Base-by-base conservation (phyloP, 106 monocot genomes). In the Platanthera zijinensis region DNA sequence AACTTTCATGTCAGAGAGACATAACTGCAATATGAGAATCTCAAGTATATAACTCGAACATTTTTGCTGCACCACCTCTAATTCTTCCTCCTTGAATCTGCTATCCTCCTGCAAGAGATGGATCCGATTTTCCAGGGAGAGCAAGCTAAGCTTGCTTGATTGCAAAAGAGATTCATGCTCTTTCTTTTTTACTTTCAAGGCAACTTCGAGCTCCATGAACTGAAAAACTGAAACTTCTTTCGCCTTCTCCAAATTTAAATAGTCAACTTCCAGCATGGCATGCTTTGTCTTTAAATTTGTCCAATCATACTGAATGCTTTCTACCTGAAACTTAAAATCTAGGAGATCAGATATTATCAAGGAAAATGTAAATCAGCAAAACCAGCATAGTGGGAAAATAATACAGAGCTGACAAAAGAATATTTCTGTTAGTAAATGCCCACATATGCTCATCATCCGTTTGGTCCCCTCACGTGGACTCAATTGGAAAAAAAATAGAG, bases 201-300 rank as follows among this genome's bases (percentile, higher is more conserved):
- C 64, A 75, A 61, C 53, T 70, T 80, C 19, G 25, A 88, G 73
- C 62, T 88, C 82, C 66, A 54, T 84, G 69, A 86, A 51, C 46
- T 87, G 74, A 70, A 77, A 30, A 74, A 77, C 22, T 18, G 48
- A 75, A 7, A 81, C 22, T 56, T 82, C 80, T 78, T 71, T 84
- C 25, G 83, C 86, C 50, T 77, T 71, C 47, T 78, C 74, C 71
- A 88, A 67, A 75, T 54, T 77, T 46, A 74, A 49, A 64, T 82
- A 10, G 19, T 79, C 73, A n/a, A 71, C 70, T 78, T 82, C 77
- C 61, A 92, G 79, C 52, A 84, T 79, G 22, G 72, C 63, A 76
- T 75, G 74, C 18, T 71, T 86, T 21, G 13, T 69, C 77, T 83
- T 86, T 76, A 89, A 51, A 45, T 80, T 53, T 73, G 74, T 72